A percentile compares a stretch with the other conserved stretches of the same genome.
These are phyloP conservation scores for Picochlorum sp. DNA, from an alignment of 139 green algal species.

Conservation along the genomic window DNA sequence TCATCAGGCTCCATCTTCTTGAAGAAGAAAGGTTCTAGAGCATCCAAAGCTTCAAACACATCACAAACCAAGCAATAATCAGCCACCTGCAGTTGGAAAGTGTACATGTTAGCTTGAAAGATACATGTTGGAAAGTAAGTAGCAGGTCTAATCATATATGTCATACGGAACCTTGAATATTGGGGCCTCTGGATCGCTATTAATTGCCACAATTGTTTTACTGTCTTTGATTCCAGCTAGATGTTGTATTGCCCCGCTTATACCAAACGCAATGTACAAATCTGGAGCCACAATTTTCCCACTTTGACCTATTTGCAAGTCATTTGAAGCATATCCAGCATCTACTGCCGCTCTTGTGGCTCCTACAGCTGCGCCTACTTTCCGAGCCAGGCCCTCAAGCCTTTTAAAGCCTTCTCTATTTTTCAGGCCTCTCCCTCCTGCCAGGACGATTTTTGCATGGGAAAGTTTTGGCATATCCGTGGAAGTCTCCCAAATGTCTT, in stretches of 20 bases:
- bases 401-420: constrained; percentile 67
- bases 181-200: constrained; percentile 74
- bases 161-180: constrained; percentile 61
- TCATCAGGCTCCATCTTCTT: background rate
- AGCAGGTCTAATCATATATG: background rate
- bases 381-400: constrained; percentile 73
- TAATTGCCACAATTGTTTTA: constrained; percentile 87
- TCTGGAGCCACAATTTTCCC: constrained; percentile 91
- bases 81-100: constrained; percentile 42
- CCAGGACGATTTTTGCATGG: constrained; percentile 54
- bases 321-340: constrained; percentile 75
- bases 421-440: constrained; percentile 80
- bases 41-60: constrained; percentile 49
- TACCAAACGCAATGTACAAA: constrained; percentile 88
- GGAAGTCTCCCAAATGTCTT: background rate
- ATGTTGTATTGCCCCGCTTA: constrained; percentile 92
- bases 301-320: constrained; percentile 92
- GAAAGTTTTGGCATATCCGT: constrained; percentile 65
- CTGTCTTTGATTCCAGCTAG: constrained; percentile 84
- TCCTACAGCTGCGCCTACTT: constrained; percentile 74
- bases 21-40: background rate
- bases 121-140: background rate
- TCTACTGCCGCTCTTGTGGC: constrained; percentile 85
- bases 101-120: too few relatives aligned
- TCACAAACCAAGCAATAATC: constrained; percentile 83